phyloP scores from a whole-genome alignment of 768 basidiomycete species.

The Podaxis rugospora region DNA sequence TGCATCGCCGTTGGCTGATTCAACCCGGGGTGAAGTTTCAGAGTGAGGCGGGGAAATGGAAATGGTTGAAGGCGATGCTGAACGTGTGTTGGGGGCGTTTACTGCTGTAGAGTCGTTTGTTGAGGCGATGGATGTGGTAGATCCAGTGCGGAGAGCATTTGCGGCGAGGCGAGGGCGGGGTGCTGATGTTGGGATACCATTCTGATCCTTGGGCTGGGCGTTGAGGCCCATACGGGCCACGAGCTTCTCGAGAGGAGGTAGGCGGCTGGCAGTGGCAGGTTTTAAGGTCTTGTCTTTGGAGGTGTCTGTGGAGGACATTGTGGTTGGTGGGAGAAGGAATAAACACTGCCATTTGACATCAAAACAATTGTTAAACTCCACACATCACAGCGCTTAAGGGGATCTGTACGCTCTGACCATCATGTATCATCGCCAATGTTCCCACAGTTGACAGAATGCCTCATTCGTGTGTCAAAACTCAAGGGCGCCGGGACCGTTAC shows the following conservation, averaged over 20 bases:
- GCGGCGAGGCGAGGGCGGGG: conserved; percentile 73
- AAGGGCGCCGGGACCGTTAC: no score
- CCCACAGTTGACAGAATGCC: background rate
- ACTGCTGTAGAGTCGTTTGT: conserved; percentile 65
- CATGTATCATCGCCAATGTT: background rate
- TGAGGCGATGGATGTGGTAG: conserved; percentile 50
- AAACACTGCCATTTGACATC: conserved; percentile 2
- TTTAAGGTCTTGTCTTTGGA: conserved; percentile 13
- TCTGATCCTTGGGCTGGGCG: conserved; percentile 17
- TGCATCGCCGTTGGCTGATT: conserved; percentile 36
- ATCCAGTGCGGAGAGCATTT: conserved; percentile 58
- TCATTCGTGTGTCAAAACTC: background rate
- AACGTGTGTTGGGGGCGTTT: conserved; percentile 62
- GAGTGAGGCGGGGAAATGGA: conserved; percentile 40
- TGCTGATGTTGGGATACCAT: conserved; percentile 26
- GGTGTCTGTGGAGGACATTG: conserved; percentile 14
- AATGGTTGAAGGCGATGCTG: conserved; percentile 56
- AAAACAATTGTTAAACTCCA: background rate
- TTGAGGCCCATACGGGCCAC: conserved; percentile 69
- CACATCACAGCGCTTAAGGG: background rate
- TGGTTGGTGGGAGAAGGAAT: conserved; percentile 12
- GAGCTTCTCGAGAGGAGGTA: conserved; percentile 78
- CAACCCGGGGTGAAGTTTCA: conserved; percentile 17
- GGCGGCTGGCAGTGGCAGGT: conserved; percentile 31
- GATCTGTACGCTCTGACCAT: conserved; percentile 1